phyloP scores from a whole-genome alignment of 148 eudicot species.

The Vaccinium darrowii region DNA sequence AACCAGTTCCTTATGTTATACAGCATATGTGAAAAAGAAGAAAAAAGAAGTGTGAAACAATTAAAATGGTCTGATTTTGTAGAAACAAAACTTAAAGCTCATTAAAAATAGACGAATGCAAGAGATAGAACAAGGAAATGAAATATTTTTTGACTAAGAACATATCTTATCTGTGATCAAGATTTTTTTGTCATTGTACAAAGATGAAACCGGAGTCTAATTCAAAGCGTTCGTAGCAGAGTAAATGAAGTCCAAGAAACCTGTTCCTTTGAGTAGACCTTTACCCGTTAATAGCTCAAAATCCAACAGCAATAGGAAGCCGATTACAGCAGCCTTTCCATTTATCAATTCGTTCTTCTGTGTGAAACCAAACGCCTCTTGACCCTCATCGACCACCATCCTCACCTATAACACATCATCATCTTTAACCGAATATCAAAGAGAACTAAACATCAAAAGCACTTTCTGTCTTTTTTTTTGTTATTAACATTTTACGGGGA shows the following conservation, averaged over 20 bases:
- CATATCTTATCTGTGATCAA: neutral
- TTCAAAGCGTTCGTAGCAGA: constrained; percentile 65
- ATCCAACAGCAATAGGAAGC: constrained; percentile 83
- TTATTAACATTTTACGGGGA: neutral
- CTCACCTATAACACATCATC: constrained; percentile 50
- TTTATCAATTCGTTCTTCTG: constrained; percentile 74
- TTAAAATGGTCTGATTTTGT: neutral
- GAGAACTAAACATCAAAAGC: neutral
- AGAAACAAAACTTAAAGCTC: neutral
- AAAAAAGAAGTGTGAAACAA: neutral
- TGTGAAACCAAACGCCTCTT: constrained; percentile 80
- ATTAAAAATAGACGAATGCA: neutral
- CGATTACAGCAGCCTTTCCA: constrained; percentile 94
- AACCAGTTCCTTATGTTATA: constrained; percentile 9
- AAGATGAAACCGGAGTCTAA: constrained; percentile 23
- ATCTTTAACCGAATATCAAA: neutral
- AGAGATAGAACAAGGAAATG: neutral
- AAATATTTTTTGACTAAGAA: neutral
- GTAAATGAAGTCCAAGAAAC: constrained; percentile 94
- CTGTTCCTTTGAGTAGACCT: constrained; percentile 94
- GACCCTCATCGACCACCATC: constrained; percentile 85
- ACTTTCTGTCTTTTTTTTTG: neutral
- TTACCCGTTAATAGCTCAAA: constrained; percentile 92
- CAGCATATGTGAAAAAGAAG: neutral
- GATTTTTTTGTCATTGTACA: constrained; percentile 9